Base-by-base conservation (phyloP, 306 rosid species). In the Mucuna pruriens region DNA sequence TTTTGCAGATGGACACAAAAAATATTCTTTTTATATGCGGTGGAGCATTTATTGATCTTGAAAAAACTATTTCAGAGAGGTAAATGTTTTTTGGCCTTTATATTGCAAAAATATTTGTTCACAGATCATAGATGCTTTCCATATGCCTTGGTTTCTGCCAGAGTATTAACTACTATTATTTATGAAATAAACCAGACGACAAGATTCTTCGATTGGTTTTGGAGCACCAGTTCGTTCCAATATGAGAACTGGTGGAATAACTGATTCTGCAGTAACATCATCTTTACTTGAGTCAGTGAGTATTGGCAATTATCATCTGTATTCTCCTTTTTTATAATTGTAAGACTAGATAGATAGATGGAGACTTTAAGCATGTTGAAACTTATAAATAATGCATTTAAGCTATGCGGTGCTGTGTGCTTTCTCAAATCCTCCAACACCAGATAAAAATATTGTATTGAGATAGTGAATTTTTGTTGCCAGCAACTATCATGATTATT, bases 51-150 rank as follows among this genome's bases (percentile, higher is more conserved):
- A 64, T 95, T 48, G 97, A 93, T 90, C 99, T 95, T 72, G 99
- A 95, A 29, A 95, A 95, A 88, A 95, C 99, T 65, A 90, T 95
- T 88, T 93, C 97, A n/a, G 99, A 95, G 67, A 91, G 99, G 99
- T 95, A 83, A 79, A 60, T 74, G 38, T 17, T 79, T 42, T 73
- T 25, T 34, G 38, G 38, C 62, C 67, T 62, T 82, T 45, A 40
- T 44, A 44, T 57, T 64, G 75, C 39, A 40, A 34, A 7, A 75
- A 38, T 33, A 58, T 13, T 10, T 82, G 68, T 48, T 33, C 45
- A 52, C n/a, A 26, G 66, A 20, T 23, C n/a, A 36, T 16, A 46
- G 52, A 45, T 40, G 40, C 70, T 66, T 71, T n/a, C 36, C 20
- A 15, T 63, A 0, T 36, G 26, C 63, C 75, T 48, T 81, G 77